Evolutionary conservation across 495 filamentous ascomycete genomes (phyloP).

Genomic region (Evernia prunastri): DNA sequence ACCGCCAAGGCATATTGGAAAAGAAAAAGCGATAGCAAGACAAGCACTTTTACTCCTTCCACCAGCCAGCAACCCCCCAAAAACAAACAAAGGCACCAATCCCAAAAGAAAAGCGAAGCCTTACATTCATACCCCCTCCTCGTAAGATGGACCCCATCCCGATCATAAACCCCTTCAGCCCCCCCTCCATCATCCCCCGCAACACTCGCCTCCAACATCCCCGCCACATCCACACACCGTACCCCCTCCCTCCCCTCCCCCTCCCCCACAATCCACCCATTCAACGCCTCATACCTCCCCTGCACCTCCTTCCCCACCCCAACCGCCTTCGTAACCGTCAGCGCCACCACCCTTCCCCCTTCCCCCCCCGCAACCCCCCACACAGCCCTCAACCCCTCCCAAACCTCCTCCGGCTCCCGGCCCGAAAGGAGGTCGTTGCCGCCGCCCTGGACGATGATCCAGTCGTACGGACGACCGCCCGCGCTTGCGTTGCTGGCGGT

Average conservation of each 20-base stretch:
- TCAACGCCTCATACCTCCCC: slow-evolving; percentile 41
- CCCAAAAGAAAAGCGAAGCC: too few relatives aligned
- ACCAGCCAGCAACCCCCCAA: too few relatives aligned
- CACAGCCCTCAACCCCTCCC: slow-evolving; percentile 35
- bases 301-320: slow-evolving; percentile 19
- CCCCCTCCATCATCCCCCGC: slow-evolving; percentile 35
- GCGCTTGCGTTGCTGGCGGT: slow-evolving; percentile 28
- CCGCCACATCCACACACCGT: slow-evolving; percentile 50
- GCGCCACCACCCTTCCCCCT: slow-evolving; percentile 48
- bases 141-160: slow-evolving; percentile 57
- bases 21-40: too few relatives aligned
- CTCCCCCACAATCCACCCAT: slow-evolving; percentile 45
- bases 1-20: too few relatives aligned
- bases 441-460: slow-evolving; percentile 46
- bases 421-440: slow-evolving; percentile 51
- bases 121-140: slow-evolving; percentile 52
- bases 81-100: too few relatives aligned
- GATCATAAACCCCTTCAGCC: slow-evolving; percentile 52
- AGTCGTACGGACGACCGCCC: slow-evolving; percentile 35
- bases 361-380: slow-evolving; percentile 43
- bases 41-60: too few relatives aligned
- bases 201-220: slow-evolving; percentile 45
- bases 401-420: slow-evolving; percentile 32
- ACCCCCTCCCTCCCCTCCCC: slow-evolving; percentile 39
- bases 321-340: slow-evolving; percentile 53